Percentiles rank a stretch among this genome's conserved stretches.
Evolutionary conservation across 1,284 basidiomycete genomes (phyloP).

Genomic region (Moesziomyces globuligerus): DNA sequence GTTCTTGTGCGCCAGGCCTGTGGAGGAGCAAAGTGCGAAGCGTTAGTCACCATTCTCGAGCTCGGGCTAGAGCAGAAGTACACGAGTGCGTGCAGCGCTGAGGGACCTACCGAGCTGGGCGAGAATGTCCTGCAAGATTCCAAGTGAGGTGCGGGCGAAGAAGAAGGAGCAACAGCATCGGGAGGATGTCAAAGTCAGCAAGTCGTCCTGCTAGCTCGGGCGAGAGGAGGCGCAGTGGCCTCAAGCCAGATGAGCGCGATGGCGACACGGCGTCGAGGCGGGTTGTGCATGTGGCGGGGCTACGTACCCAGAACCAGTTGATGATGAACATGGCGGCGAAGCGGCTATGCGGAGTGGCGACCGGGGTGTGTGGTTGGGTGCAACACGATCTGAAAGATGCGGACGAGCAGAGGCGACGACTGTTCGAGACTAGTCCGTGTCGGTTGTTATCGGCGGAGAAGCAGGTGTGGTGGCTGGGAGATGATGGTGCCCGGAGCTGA

Average conservation of each 20-base stretch:
- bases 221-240: too few species aligned
- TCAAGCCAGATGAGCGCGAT: too few species aligned
- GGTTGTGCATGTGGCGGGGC: too few species aligned
- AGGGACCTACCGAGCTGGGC: conserved; percentile 63
- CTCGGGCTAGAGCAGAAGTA: background rate
- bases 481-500: background rate
- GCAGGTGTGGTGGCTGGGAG: background rate
- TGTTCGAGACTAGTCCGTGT: too few species aligned
- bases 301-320: conserved; percentile 67
- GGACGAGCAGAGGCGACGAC: too few species aligned
- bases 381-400: too few species aligned
- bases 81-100: conserved; percentile 4
- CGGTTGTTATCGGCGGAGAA: too few species aligned
- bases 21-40: background rate
- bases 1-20: conserved; percentile 94
- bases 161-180: background rate
- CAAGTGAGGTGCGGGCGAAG: conserved; percentile 1
- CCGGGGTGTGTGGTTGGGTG: conserved; percentile 1
- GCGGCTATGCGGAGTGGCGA: background rate
- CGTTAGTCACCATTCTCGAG: background rate
- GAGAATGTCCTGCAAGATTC: conserved; percentile 57
- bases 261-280: too few species aligned
- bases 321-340: conserved; percentile 62
- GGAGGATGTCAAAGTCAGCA: conserved; percentile 7
- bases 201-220: too few species aligned